These are phyloP conservation scores for Ophiognomonia clavigignenti-juglandacearum DNA, from an alignment of 2,329 filamentous ascomycete species.

Conservation along the genomic window DNA sequence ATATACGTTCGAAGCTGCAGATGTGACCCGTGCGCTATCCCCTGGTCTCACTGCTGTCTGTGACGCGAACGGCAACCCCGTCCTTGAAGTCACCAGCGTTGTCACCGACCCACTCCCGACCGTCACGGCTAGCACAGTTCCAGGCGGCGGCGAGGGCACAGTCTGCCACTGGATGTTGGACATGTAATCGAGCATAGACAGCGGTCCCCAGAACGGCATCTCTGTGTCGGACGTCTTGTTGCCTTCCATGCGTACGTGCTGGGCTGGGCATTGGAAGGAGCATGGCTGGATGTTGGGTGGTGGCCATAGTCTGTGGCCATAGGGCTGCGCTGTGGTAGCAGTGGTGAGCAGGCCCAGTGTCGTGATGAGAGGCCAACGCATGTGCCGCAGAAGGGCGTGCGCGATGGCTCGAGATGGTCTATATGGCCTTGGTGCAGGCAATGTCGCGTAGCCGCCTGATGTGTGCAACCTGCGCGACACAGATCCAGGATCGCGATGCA, in stretches of 20 bases:
- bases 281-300: constrained; percentile 1
- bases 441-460: too few species aligned
- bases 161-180: constrained; percentile 1
- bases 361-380: neutral
- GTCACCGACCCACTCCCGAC: neutral
- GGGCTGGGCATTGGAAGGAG: constrained; percentile 1
- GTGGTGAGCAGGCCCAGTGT: neutral
- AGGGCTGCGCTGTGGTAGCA: neutral
- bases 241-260: constrained; percentile 4
- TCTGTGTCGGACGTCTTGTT: neutral
- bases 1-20: too few species aligned
- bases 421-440: too few species aligned
- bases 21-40: too few species aligned
- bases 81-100: neutral
- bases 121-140: neutral
- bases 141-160: neutral
- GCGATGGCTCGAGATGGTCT: too few species aligned
- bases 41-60: too few species aligned
- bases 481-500: too few species aligned
- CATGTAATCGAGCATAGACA: constrained; percentile 1
- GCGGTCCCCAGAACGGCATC: neutral
- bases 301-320: neutral
- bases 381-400: too few species aligned
- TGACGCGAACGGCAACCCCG: neutral
- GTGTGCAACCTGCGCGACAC: too few species aligned